Conservation (phyloP, 345 rosid genomes). For the Hibiscus mutabilis region DNA sequence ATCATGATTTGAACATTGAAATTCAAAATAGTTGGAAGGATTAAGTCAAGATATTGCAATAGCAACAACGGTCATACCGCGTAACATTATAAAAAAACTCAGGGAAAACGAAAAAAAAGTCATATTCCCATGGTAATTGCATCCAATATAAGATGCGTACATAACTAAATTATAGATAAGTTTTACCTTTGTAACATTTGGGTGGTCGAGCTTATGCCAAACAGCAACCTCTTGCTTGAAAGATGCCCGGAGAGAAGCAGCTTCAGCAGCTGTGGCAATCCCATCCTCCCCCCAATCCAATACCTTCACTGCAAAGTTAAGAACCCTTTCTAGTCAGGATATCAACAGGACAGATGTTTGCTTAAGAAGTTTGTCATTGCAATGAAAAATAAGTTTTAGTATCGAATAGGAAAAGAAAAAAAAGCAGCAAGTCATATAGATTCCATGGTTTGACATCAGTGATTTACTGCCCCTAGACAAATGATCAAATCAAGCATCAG, state of each 20-base stretch:
- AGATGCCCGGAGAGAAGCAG: slow-evolving; percentile 56
- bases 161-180: neutral
- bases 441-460: neutral
- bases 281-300: slow-evolving; percentile 90
- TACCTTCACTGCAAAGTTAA: slow-evolving; percentile 43
- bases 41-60: neutral
- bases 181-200: slow-evolving; percentile 67
- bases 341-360: neutral
- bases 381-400: neutral
- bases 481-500: neutral
- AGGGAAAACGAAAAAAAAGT: neutral
- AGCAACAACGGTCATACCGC: neutral
- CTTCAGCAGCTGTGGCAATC: slow-evolving; percentile 44
- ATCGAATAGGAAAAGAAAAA: neutral
- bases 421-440: neutral
- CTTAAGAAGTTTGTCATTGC: neutral
- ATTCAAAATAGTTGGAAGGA: neutral
- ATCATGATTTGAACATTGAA: neutral
- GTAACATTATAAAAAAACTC: neutral
- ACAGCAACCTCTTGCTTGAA: slow-evolving; percentile 83
- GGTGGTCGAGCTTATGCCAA: slow-evolving; percentile 88
- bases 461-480: neutral
- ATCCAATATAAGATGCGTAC: neutral
- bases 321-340: slow-evolving; percentile 5
- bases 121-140: neutral